Evolutionary conservation across 257 asterid genomes (phyloP).

Genomic region (Petrea volubilis): DNA sequence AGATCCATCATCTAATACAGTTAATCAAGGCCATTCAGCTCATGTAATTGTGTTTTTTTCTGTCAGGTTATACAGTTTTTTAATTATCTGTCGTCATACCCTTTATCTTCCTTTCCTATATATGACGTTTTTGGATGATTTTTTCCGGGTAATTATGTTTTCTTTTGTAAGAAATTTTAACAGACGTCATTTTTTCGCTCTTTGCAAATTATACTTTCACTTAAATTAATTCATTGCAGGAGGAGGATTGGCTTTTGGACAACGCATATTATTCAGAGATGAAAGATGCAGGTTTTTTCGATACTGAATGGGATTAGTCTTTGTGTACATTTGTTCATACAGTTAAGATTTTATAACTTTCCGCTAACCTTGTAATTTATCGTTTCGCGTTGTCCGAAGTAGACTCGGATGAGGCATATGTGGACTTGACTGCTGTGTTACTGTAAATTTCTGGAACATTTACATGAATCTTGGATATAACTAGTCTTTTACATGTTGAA

Average conservation of each 20-base stretch:
- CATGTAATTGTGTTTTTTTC: neutral
- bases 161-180: neutral
- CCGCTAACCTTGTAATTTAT: neutral
- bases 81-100: conserved; percentile 50
- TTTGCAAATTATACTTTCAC: neutral
- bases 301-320: conserved; percentile 59
- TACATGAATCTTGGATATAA: neutral
- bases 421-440: neutral
- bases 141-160: conserved; percentile 51
- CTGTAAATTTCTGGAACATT: neutral
- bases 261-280: conserved; percentile 69
- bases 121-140: conserved; percentile 56
- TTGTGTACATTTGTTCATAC: conserved; percentile 10
- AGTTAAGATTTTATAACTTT: neutral
- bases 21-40: neutral
- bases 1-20: neutral
- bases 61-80: conserved; percentile 55
- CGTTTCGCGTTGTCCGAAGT: neutral
- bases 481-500: no score
- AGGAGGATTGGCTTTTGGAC: conserved; percentile 76
- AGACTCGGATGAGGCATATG: neutral
- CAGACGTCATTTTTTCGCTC: neutral
- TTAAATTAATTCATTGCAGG: conserved; percentile 35
- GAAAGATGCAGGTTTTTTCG: conserved; percentile 76
- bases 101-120: conserved; percentile 63